Evolutionary conservation across 306 rosid species (phyloP), one percentile per base, ranked within the genome.

Genomic region (Crotalaria pallida): DNA sequence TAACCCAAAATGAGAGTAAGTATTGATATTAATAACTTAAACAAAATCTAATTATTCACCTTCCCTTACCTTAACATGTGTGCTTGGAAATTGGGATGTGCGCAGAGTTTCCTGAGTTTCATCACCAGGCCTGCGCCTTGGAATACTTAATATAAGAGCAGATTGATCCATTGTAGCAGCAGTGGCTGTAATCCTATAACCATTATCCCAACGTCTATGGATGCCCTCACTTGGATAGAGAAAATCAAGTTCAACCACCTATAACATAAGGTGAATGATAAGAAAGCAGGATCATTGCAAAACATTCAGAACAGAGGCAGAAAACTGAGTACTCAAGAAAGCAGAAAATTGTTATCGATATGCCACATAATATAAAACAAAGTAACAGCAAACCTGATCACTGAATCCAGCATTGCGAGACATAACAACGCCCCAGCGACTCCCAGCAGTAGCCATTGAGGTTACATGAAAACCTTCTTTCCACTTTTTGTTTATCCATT

Each of bases 161-260:
- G 97, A 84, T 87, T 94, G 98, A 79, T 94, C 98, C 85, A 79
- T 81, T 65, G 98, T 94, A 62, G 98, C 96, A 44, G 98, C 98
- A 18, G 96, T 85, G 11, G 98, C 87, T 24, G 98, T 94, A 75
- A 94, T 94, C 50, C 98, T 82, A 75, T 84, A 94, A 44, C 96
- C 98, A 58, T 67, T 67, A 63, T 94, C 98, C 98, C 98, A 94
- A 6, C 98, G 92, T 71, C 88, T 84, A 70, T 94, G 98, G 78
- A 94, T 90, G 17, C 98, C 98, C 77, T 94, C 98, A 71, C 98
- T 94, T 40, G 98, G 98, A 75, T 94, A 94, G 48, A 94, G 94
- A 80, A 94, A 94, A 87, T 94, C 98, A 45, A 94, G 96, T 83
- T 94, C 98, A 50, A 94, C 98, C 52, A 88, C 97, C 98, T 94